phyloP scores from a whole-genome alignment of 2,329 filamentous ascomycete species.

The Byssothecium circinans region DNA sequence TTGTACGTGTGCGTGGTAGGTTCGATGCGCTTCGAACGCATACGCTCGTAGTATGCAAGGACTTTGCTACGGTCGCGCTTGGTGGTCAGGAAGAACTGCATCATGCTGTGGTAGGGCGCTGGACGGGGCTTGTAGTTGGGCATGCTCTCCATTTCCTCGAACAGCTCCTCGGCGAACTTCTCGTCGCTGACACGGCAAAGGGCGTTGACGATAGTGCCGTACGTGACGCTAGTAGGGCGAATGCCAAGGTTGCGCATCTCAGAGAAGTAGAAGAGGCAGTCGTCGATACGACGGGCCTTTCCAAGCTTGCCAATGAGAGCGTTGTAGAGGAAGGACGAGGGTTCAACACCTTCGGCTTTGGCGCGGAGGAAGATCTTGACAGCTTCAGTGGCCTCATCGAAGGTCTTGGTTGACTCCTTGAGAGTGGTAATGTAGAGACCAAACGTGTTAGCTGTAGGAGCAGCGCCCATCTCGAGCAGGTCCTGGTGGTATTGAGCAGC shows the following conservation, averaged over 20 bases:
- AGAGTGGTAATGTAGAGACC: conserved; percentile 99
- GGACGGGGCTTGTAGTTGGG: conserved; percentile 98
- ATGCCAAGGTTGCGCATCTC: conserved; percentile 95
- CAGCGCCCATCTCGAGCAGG: conserved; percentile 83
- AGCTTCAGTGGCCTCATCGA: conserved; percentile 94
- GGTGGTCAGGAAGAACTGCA: conserved; percentile 98
- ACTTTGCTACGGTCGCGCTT: conserved; percentile 96
- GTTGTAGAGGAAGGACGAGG: conserved; percentile 97
- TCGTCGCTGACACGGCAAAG: conserved; percentile 96
- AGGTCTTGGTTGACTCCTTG: conserved; percentile 95
- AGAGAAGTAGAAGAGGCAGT: conserved; percentile 96
- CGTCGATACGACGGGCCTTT: conserved; percentile 95
- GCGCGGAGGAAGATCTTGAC: conserved; percentile 97
- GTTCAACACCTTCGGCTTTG: conserved; percentile 90
- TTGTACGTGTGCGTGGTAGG: conserved; percentile 98
- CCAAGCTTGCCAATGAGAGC: conserved; percentile 97
- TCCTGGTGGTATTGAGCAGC: conserved; percentile 91
- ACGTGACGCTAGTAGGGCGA: conserved; percentile 94
- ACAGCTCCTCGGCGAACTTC: conserved; percentile 95
- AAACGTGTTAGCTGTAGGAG: conserved; percentile 95
- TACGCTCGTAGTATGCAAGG: conserved; percentile 89
- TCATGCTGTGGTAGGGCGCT: conserved; percentile 98
- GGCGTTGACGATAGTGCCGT: conserved; percentile 97
- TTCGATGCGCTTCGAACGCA: conserved; percentile 82
- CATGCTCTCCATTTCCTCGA: conserved; percentile 99